A percentile compares a stretch with the other conserved stretches of the same genome.
These are phyloP conservation scores for Crithidia fasciculata DNA, from an alignment of 208 protist species.

Conservation along the genomic window DNA sequence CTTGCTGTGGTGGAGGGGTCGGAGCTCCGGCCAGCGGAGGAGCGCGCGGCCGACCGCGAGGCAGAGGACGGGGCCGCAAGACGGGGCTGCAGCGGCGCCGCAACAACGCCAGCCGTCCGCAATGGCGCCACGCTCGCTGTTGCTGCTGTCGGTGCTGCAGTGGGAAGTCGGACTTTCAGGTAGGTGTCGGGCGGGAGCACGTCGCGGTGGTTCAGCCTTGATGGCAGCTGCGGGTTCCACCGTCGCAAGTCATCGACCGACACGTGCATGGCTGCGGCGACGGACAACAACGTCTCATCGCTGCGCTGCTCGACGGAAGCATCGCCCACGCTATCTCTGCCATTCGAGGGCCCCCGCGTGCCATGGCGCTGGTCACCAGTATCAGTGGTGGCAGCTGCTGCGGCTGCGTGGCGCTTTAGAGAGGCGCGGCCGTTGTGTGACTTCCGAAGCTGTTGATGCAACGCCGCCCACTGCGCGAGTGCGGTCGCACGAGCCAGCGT, in stretches of 20 bases:
- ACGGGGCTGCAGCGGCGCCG: background rate
- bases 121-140: background rate
- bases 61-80: constrained; percentile 1
- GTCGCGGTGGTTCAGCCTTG: constrained; percentile 22
- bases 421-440: background rate
- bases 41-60: constrained; percentile 1
- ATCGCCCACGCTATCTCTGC: background rate
- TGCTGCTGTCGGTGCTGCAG: background rate
- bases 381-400: too few species aligned
- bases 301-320: background rate
- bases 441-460: constrained; percentile 19
- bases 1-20: background rate
- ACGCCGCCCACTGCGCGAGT: constrained; percentile 36
- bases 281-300: constrained; percentile 34
- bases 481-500: constrained; percentile 58
- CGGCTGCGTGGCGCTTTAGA: too few species aligned
- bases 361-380: too few species aligned
- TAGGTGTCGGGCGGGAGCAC: constrained; percentile 57
- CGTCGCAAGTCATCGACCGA: constrained; percentile 41
- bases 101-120: background rate
- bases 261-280: constrained; percentile 32
- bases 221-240: constrained; percentile 60
- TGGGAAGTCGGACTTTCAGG: constrained; percentile 33
- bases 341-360: too few species aligned
- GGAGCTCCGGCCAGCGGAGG: background rate